Conservation (phyloP, 305 asterid genomes). For the Fraxinus latifolia region DNA sequence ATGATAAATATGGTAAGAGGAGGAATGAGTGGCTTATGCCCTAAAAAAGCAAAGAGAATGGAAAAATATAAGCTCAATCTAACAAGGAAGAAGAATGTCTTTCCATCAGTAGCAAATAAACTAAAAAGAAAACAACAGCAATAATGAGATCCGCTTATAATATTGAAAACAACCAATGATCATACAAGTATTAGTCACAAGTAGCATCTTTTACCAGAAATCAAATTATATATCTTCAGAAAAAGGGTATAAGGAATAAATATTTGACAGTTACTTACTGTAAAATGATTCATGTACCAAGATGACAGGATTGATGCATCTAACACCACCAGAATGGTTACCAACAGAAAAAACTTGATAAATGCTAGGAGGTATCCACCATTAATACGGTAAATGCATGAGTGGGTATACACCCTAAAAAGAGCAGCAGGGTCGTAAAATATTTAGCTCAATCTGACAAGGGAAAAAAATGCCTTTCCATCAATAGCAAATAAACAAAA, state of each 20-base stretch:
- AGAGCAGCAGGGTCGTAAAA: background rate
- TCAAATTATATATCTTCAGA: background rate
- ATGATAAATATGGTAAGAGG: background rate
- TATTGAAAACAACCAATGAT: background rate
- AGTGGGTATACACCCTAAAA: background rate
- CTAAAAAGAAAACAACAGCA: background rate
- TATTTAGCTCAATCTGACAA: background rate
- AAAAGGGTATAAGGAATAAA: background rate
- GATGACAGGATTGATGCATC: background rate
- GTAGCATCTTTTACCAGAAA: background rate
- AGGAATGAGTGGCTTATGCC: background rate
- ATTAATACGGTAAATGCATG: background rate
- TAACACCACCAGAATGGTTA: background rate
- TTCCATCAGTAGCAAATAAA: background rate
- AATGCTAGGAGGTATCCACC: background rate
- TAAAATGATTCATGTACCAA: background rate
- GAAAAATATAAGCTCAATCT: background rate
- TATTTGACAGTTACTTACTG: background rate
- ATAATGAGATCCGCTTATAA: background rate
- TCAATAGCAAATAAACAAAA: background rate
- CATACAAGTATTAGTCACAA: background rate
- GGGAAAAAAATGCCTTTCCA: background rate
- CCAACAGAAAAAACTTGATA: background rate
- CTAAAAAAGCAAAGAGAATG: background rate
- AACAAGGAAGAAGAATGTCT: background rate